A percentile compares a stretch with the other conserved stretches of the same genome.
Conservation (phyloP, 441 rosid genomes). For the Pelargonium cotyledonis region DNA sequence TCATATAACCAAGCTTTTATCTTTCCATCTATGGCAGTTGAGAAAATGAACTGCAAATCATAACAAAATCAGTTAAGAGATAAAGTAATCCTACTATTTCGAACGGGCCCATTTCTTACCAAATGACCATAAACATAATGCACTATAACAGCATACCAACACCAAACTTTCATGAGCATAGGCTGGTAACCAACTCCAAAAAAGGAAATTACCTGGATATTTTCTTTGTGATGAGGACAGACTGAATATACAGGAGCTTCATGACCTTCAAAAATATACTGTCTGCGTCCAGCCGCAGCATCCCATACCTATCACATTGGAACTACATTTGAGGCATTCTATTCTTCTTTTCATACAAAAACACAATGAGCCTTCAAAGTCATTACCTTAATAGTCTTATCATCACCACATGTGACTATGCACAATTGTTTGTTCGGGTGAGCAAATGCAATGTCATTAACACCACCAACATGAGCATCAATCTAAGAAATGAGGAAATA, state of each 20-base stretch:
- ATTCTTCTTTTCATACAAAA: background rate
- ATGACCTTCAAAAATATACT: conserved; percentile 59
- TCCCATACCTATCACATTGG: conserved; percentile 62
- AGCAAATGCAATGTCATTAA: conserved; percentile 67
- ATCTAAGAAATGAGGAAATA: conserved; percentile 31
- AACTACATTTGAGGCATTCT: background rate
- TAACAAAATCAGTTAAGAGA: background rate
- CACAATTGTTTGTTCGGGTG: conserved; percentile 59
- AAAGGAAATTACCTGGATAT: conserved; percentile 49
- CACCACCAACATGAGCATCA: conserved; percentile 73
- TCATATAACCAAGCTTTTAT: conserved; percentile 85
- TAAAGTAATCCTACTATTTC: background rate
- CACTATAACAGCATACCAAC: background rate
- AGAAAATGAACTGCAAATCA: conserved; percentile 55
- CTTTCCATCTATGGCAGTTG: conserved; percentile 75
- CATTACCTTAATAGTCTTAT: conserved; percentile 55
- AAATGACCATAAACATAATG: background rate
- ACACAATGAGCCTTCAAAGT: background rate
- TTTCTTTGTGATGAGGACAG: conserved; percentile 75
- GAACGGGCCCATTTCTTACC: background rate
- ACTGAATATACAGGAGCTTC: conserved; percentile 71
- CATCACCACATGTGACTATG: conserved; percentile 73
- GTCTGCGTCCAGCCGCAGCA: conserved; percentile 44
- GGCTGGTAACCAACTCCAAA: background rate
- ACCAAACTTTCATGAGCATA: conserved; percentile 9